Conservation (phyloP, 2,329 filamentous ascomycete genomes). For the Ophiostoma angusticollis region DNA sequence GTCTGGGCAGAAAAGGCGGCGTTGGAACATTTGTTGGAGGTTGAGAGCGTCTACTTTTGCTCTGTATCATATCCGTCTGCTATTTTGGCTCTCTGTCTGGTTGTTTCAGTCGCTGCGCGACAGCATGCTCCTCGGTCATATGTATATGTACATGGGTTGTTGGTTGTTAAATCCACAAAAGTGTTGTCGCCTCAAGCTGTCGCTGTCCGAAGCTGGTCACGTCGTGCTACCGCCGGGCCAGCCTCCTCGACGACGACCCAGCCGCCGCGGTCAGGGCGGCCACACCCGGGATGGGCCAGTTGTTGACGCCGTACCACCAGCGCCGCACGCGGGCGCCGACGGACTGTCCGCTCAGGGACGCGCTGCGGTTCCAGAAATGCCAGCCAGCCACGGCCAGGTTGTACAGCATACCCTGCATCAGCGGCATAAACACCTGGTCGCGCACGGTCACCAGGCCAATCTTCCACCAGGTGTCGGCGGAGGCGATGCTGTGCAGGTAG, state of each 20-base stretch:
- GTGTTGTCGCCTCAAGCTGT: too few species aligned
- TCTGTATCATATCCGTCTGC: too few species aligned
- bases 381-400: slow-evolving; percentile 75
- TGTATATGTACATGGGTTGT: too few species aligned
- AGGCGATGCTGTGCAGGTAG: slow-evolving; percentile 79
- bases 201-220: not conserved
- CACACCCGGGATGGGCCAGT: slow-evolving; percentile 58
- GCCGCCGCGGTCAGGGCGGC: not conserved
- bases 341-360: slow-evolving; percentile 62
- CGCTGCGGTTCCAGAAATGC: slow-evolving; percentile 76
- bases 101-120: too few species aligned
- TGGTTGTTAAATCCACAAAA: too few species aligned
- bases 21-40: too few species aligned
- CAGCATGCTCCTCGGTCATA: too few species aligned
- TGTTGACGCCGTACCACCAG: slow-evolving; percentile 95
- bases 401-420: slow-evolving; percentile 81
- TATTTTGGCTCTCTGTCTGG: too few species aligned
- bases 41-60: too few species aligned
- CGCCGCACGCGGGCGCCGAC: slow-evolving; percentile 65
- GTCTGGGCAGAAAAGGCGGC: too few species aligned
- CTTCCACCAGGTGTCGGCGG: slow-evolving; percentile 66
- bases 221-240: not conserved
- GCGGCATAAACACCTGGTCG: slow-evolving; percentile 83
- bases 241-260: not conserved
- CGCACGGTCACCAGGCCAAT: slow-evolving; percentile 73